Base-by-base conservation (phyloP, 116 monocot species). In the Posidonia oceanica region DNA sequence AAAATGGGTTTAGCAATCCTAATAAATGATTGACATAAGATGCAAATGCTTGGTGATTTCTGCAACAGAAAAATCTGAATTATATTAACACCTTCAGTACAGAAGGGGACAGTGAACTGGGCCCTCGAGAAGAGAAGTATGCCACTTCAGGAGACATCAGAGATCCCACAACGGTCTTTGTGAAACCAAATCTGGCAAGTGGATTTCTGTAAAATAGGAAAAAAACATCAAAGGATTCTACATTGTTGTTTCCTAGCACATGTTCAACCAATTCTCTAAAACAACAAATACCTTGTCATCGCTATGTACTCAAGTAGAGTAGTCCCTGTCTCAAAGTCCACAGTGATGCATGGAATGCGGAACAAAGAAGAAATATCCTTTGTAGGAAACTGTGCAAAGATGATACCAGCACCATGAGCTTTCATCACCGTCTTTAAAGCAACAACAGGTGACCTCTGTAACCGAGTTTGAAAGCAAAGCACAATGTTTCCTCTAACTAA, bases 101-200 rank as follows among this genome's bases (percentile, higher is more conserved):
- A 55, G 67, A 80, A 8, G 88, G 85, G 39, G 88, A 88, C 40
- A 85, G 41, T 38, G 88, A 88, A 78, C 88, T 88, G 4, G 88
- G 88, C 39, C 88, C 88, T 61, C 85, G 63, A 69, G 88, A 84
- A 14, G 88, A 88, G 76, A 85, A 88, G 71, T 75, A 85, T 29
- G 88, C 88, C 51, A 88, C 76, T 68, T 88, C 88, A 66, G 88
- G 88, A 13, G 82, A 78, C 36, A 85, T 39, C 18, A 83, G 15
- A 17, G 59, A 56, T 12, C 83, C 85, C 53, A 85, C 58, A 59
- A 67, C 52, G 5, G 85, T 85, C 61, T 69, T 83, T 69, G 80
- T 61, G 16, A 44, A 69, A 54, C 80, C 69, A 61, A 88, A 78
- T 72, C 76, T 83, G n/a, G 82, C 80, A 15, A 66, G 12, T 57